Evolutionary conservation across 148 eudicot genomes (phyloP), one percentile per base, ranked within the genome.

Genomic region (Persicaria tinctoria): DNA sequence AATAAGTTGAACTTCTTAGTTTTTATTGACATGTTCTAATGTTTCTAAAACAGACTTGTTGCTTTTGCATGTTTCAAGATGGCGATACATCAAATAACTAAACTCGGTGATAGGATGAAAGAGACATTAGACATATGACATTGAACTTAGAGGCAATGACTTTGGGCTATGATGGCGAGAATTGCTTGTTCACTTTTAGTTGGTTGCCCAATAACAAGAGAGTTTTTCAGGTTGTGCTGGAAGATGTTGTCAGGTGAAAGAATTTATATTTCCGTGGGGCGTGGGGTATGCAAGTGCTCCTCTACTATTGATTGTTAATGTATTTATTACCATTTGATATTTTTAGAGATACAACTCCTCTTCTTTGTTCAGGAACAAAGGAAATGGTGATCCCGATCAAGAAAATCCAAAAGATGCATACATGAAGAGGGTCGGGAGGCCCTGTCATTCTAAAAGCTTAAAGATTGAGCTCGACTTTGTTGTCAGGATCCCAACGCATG

Each of bases 401-500:
- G 82, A 89, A 78, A 53, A 64, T 38, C 70, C 10, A 3, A 93
- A 93, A 41, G 97, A 85, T 0, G 57, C 27, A 72, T 96, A 92
- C 68, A 64, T 76, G 46, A 95, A 95, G 78, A 87, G 97, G 78
- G 7, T 86, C 5, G 75, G 96, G 32, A 86, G 98, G 1, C 93
- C 96, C 0, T 90, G 87, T 71, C 88, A 88, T 23, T 85, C 98
- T 0, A 95, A 95, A 72, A 85, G 87, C 2, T 90, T 79, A 70
- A 95, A 92, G 72, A 97, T 95, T 55, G 98, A 95, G 79, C 85
- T 95, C 2, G 90, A 92, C 73, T 95, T 84, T 79, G 98, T 96
- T 23, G 27, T 23, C 27, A 23, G 27, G 27, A 23, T 23, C 27
- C 27, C 27, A 23, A 23, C 27, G 27, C 27, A 23, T 0, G 98